A percentile compares a stretch with the other conserved stretches of the same genome.
Evolutionary conservation across 768 basidiomycete species (phyloP).

Genomic region (Termitomyces sp.): DNA sequence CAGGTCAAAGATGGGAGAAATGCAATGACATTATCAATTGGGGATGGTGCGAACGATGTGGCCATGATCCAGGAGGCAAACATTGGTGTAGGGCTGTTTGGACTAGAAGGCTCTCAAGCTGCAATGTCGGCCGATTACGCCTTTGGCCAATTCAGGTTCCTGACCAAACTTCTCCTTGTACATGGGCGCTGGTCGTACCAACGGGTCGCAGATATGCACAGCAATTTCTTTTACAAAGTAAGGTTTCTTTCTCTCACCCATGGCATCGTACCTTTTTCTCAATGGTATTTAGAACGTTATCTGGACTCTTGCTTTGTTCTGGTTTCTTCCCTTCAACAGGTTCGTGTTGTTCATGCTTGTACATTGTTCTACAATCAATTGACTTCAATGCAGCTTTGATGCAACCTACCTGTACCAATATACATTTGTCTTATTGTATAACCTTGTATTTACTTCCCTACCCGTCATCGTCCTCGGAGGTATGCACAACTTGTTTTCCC

Average conservation of each 20-base stretch:
- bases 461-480: constrained; percentile 90
- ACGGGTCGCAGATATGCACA: constrained; percentile 93
- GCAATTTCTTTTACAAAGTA: constrained; percentile 98
- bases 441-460: constrained; percentile 88
- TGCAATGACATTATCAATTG: constrained; percentile 95
- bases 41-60: constrained; percentile 97
- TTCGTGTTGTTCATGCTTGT: constrained; percentile 26
- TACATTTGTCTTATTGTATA: constrained; percentile 89
- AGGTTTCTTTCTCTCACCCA: constrained; percentile 9
- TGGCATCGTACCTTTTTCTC: neutral
- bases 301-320: constrained; percentile 92
- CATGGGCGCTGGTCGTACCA: constrained; percentile 98
- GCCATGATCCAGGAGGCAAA: constrained; percentile 99
- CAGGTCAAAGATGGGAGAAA: constrained; percentile 94
- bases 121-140: constrained; percentile 99
- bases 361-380: constrained; percentile 6
- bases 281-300: constrained; percentile 63
- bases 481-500: constrained; percentile 25
- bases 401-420: constrained; percentile 94
- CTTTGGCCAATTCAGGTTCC: constrained; percentile 93
- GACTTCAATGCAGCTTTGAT: constrained; percentile 60
- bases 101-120: constrained; percentile 94
- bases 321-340: constrained; percentile 89
- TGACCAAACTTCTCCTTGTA: constrained; percentile 86
- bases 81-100: constrained; percentile 90